Conservation (phyloP, 2,329 filamentous ascomycete species). For the Alternaria gansuensis region DNA sequence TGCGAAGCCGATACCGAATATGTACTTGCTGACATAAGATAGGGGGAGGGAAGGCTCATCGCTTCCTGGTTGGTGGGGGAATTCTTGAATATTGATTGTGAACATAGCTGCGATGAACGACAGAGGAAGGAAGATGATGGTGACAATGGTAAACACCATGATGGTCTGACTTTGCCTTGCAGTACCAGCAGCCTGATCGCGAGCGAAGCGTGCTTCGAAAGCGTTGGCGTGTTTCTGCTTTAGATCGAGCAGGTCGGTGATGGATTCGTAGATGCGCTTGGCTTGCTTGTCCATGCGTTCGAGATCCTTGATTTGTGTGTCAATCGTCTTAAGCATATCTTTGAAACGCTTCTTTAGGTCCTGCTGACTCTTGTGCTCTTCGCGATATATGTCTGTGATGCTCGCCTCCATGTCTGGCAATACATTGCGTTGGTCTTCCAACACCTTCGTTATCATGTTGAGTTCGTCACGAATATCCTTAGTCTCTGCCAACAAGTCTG, state of each 20-base stretch:
- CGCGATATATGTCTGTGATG: conserved; percentile 53
- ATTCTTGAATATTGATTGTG: conserved; percentile 63
- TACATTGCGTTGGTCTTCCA: conserved; percentile 61
- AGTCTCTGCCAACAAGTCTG: conserved; percentile 68
- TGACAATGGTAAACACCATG: conserved; percentile 68
- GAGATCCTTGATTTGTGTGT: conserved; percentile 68
- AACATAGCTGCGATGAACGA: conserved; percentile 66
- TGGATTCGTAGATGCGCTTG: conserved; percentile 65
- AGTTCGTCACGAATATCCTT: conserved; percentile 75
- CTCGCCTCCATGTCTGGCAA: conserved; percentile 59
- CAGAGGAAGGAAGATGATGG: conserved; percentile 65
- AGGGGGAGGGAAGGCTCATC: conserved; percentile 54
- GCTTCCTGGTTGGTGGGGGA: conserved; percentile 50
- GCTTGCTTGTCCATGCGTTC: conserved; percentile 71
- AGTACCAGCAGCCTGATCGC: conserved; percentile 69
- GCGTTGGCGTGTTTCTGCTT: conserved; percentile 76
- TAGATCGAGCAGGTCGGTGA: conserved; percentile 70
- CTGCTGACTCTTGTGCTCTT: conserved; percentile 51
- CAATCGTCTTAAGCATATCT: conserved; percentile 67
- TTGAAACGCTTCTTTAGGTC: conserved; percentile 65
- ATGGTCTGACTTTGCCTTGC: conserved; percentile 65
- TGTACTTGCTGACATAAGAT: conserved; percentile 63
- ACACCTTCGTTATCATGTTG: conserved; percentile 66
- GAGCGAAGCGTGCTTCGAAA: conserved; percentile 69
- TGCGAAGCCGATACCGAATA: conserved; percentile 64